phyloP scores from a whole-genome alignment of 1,139 yeast species.

The Pichia sp. region DNA sequence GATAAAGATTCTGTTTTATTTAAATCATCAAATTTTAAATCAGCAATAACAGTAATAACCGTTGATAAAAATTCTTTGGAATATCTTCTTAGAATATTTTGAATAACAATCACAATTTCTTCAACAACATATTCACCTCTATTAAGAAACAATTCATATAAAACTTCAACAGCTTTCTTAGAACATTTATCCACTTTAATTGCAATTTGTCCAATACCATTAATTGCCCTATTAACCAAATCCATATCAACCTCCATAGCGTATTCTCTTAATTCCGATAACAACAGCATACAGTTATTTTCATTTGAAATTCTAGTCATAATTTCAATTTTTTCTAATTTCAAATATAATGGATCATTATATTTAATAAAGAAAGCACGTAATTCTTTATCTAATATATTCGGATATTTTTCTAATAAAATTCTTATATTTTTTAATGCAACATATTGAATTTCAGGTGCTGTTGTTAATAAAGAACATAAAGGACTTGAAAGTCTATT shows the following conservation, averaged over 20 bases:
- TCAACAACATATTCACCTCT: slow-evolving; percentile 74
- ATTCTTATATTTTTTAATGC: slow-evolving; percentile 89
- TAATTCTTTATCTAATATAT: slow-evolving; percentile 68
- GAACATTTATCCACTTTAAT: slow-evolving; percentile 62
- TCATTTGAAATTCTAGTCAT: slow-evolving; percentile 78
- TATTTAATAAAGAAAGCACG: slow-evolving; percentile 90
- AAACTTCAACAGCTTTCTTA: slow-evolving; percentile 66
- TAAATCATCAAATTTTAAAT: slow-evolving; percentile 51
- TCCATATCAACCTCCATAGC: slow-evolving; percentile 93
- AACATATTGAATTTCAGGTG: slow-evolving; percentile 94
- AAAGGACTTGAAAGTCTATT: slow-evolving; percentile 86
- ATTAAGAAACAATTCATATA: slow-evolving; percentile 69
- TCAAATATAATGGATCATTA: slow-evolving; percentile 90
- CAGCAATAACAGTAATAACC: slow-evolving; percentile 58
- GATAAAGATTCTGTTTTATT: slow-evolving; percentile 59
- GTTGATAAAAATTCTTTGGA: slow-evolving; percentile 61
- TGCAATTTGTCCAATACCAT: slow-evolving; percentile 85
- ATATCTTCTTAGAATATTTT: slow-evolving; percentile 75
- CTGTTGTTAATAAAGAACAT: slow-evolving; percentile 78
- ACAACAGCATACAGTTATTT: slow-evolving; percentile 58
- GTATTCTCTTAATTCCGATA: slow-evolving; percentile 86
- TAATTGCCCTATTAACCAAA: slow-evolving; percentile 74
- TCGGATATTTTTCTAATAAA: slow-evolving; percentile 83
- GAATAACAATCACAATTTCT: slow-evolving; percentile 71
- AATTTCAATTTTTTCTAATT: slow-evolving; percentile 87